Conservation (phyloP, 371 early-diverging fungal species). For the Mortierella sp. region DNA sequence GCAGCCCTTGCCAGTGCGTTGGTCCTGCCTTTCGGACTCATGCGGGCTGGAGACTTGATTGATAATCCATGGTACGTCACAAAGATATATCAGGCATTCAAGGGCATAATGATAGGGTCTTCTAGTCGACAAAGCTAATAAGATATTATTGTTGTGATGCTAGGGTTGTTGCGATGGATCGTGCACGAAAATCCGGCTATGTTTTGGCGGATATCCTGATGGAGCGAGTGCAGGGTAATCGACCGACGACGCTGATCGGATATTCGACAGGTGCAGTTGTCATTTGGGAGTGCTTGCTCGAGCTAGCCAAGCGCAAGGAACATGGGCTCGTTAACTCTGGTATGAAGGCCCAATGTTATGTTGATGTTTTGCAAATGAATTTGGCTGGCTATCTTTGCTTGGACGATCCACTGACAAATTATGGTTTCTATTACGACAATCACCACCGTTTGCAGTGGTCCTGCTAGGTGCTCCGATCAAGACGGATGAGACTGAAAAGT, state of each 20-base stretch:
- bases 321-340: slow-evolving; percentile 65
- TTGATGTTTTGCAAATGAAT: neutral
- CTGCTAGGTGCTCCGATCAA: slow-evolving; percentile 75
- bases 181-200: slow-evolving; percentile 91
- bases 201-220: slow-evolving; percentile 86
- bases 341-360: slow-evolving; percentile 21
- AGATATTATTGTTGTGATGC: neutral
- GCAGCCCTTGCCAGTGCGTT: slow-evolving; percentile 86
- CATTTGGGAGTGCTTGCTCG: slow-evolving; percentile 89
- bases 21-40: slow-evolving; percentile 82
- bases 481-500: slow-evolving; percentile 56
- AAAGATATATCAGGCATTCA: neutral
- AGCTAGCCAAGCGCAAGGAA: slow-evolving; percentile 73
- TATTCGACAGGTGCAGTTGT: slow-evolving; percentile 94
- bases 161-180: slow-evolving; percentile 77
- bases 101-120: neutral
- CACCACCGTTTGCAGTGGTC: slow-evolving; percentile 55
- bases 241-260: slow-evolving; percentile 92
- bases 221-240: slow-evolving; percentile 86
- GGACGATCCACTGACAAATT: neutral
- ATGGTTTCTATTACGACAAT: neutral
- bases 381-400: no score
- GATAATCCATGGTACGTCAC: slow-evolving; percentile 91
- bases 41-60: slow-evolving; percentile 84
- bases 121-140: slow-evolving; percentile 73